These are phyloP conservation scores for Alternaria tenuissima DNA, from an alignment of 2,329 filamentous ascomycete species.

Conservation along the genomic window DNA sequence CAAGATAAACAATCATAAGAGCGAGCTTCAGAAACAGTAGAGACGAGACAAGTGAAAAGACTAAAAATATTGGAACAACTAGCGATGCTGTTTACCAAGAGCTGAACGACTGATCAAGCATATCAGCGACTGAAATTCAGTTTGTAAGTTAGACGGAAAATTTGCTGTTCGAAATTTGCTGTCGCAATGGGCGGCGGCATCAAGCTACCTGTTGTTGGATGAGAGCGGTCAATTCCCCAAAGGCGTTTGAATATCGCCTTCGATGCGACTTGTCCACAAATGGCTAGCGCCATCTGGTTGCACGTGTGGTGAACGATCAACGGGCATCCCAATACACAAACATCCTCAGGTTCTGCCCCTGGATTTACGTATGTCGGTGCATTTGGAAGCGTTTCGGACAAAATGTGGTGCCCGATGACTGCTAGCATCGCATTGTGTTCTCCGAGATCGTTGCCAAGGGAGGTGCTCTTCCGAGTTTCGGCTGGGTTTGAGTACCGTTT, in stretches of 20 bases:
- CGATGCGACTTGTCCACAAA: neutral
- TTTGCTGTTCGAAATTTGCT: too few species aligned
- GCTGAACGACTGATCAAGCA: neutral
- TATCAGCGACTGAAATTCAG: neutral
- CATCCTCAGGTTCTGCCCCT: neutral
- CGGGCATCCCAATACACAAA: neutral
- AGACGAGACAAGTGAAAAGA: neutral
- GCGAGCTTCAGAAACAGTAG: neutral
- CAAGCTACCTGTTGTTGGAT: neutral
- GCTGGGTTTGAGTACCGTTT: conserved; percentile 39
- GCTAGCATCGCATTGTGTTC: conserved; percentile 5
- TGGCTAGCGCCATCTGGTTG: conserved; percentile 1
- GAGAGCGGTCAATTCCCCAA: neutral
- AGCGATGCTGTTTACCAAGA: neutral
- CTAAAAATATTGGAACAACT: neutral
- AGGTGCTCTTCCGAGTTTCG: conserved; percentile 29
- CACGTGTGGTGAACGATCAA: neutral
- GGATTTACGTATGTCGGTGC: conserved; percentile 2
- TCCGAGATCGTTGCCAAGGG: conserved; percentile 7
- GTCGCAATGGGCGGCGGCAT: neutral
- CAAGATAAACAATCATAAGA: rapidly evolving
- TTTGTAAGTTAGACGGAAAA: too few species aligned
- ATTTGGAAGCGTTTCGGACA: neutral
- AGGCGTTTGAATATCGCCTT: neutral
- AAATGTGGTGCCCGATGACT: neutral